Evolutionary conservation across 176 grass and related monocot genomes (phyloP).

Genomic region (Cenchrus americanus): DNA sequence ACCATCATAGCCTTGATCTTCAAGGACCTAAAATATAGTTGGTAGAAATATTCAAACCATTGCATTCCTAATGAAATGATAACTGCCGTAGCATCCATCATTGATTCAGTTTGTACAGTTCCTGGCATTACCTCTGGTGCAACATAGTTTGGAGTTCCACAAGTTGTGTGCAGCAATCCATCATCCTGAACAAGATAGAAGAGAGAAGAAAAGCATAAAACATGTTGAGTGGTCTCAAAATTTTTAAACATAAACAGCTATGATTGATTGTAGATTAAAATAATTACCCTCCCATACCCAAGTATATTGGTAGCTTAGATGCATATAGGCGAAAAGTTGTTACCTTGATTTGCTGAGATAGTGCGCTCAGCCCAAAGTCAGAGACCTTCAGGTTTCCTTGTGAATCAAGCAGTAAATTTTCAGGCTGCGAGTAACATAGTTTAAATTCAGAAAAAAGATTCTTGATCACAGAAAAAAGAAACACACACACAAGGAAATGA

Average conservation of each 20-base stretch:
- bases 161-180: slow-evolving; percentile 93
- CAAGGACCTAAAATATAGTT: slow-evolving; percentile 65
- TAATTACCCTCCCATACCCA: background rate
- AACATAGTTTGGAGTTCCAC: slow-evolving; percentile 98
- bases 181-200: slow-evolving; percentile 63
- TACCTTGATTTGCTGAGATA: slow-evolving; percentile 91
- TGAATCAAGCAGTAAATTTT: slow-evolving; percentile 86
- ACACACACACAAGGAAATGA: background rate
- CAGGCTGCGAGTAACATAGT: slow-evolving; percentile 60
- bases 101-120: background rate
- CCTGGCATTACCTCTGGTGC: slow-evolving; percentile 77
- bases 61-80: background rate
- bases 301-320: background rate
- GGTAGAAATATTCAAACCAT: background rate
- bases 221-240: background rate
- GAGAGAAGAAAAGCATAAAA: background rate
- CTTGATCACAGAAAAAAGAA: background rate
- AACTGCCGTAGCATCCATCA: background rate
- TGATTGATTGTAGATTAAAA: background rate
- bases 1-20: slow-evolving; percentile 98
- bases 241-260: background rate
- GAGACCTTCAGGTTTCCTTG: slow-evolving; percentile 83
- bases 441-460: slow-evolving; percentile 29
- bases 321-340: background rate
- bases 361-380: slow-evolving; percentile 85